Conservation (phyloP, 352 stramenopile genomes). For the Pythium biforme region DNA sequence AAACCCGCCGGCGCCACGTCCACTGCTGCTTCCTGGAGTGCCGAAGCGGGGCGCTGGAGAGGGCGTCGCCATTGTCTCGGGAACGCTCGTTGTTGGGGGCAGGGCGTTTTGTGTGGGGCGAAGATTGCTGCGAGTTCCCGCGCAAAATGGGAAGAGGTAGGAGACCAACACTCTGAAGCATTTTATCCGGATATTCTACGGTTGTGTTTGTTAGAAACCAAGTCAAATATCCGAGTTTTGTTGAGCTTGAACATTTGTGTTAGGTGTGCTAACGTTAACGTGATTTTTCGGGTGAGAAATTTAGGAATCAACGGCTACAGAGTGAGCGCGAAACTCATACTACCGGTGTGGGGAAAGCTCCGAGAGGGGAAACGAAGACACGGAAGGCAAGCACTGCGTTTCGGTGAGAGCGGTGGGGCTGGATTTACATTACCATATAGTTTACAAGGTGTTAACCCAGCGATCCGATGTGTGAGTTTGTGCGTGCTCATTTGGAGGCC, state of each 20-base stretch:
- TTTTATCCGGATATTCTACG: conserved; percentile 9
- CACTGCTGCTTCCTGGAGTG: conserved; percentile 1
- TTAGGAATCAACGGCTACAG: too few species aligned
- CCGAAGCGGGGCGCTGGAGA: conserved; percentile 20
- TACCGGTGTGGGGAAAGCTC: too few species aligned
- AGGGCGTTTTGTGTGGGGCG: not conserved
- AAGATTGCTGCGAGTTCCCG: conserved; percentile 6
- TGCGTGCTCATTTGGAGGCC: too few species aligned
- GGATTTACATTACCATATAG: not conserved
- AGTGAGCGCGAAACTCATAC: too few species aligned
- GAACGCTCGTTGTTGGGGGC: not conserved
- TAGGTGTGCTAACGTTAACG: not conserved
- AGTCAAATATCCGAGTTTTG: not conserved
- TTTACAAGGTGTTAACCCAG: conserved; percentile 1
- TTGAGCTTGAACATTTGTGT: not conserved
- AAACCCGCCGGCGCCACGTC: conserved; percentile 2
- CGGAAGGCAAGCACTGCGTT: not conserved
- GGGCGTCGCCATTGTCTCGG: conserved; percentile 17
- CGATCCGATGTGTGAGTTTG: too few species aligned
- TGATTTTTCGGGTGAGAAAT: too few species aligned
- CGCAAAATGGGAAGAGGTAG: conserved; percentile 2
- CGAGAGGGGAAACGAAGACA: too few species aligned
- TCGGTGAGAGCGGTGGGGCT: too few species aligned
- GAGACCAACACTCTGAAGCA: conserved; percentile 22
- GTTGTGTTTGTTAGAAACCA: not conserved